Evolutionary conservation across 2,329 filamentous ascomycete species (phyloP).

Genomic region (Chaetomium globosum): DNA sequence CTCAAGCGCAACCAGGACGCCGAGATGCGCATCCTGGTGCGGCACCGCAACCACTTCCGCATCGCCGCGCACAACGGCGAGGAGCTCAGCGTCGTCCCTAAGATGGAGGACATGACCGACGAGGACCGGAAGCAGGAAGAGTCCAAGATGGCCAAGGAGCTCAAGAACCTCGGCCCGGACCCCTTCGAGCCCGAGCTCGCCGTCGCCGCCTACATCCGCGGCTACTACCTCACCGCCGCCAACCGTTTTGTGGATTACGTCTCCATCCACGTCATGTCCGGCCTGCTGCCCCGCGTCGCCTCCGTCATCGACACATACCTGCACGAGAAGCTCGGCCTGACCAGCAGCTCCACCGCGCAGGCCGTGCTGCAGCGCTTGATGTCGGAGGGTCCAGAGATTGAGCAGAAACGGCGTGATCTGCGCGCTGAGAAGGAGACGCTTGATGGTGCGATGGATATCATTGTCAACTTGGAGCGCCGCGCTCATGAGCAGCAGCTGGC

Average conservation of each 20-base stretch:
- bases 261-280: constrained; percentile 52
- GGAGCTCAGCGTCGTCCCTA: constrained; percentile 41
- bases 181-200: constrained; percentile 62
- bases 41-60: constrained; percentile 54
- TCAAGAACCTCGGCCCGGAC: constrained; percentile 57
- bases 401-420: constrained; percentile 31
- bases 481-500: constrained; percentile 22
- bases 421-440: constrained; percentile 33
- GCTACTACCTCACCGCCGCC: constrained; percentile 70
- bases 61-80: constrained; percentile 47
- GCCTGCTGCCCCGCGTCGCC: constrained; percentile 52
- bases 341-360: constrained; percentile 34
- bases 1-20: constrained; percentile 51
- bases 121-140: constrained; percentile 53
- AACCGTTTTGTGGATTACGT: constrained; percentile 64
- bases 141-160: constrained; percentile 47
- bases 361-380: constrained; percentile 33
- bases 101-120: constrained; percentile 51
- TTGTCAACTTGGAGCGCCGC: constrained; percentile 34
- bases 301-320: constrained; percentile 48
- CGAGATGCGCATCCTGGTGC: constrained; percentile 51
- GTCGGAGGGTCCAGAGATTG: constrained; percentile 34
- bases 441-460: constrained; percentile 39
- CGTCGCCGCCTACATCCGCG: constrained; percentile 64
- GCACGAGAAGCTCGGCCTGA: constrained; percentile 49